Percentiles rank a stretch among this genome's conserved stretches.
phyloP scores from a whole-genome alignment of 768 basidiomycete genomes.

The Mycena maculata region DNA sequence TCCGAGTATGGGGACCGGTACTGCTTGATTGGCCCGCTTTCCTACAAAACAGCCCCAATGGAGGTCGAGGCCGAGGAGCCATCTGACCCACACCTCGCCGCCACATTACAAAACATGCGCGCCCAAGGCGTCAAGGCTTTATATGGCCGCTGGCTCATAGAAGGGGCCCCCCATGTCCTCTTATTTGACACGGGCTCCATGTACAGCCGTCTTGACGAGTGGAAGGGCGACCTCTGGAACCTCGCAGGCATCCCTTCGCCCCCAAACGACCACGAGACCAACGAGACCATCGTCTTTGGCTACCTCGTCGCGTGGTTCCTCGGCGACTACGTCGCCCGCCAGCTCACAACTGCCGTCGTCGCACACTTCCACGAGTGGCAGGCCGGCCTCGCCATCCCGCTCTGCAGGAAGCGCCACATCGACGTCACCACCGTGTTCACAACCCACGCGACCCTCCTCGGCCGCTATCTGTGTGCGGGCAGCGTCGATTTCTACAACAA shows the following conservation, averaged over 20 bases:
- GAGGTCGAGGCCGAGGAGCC: slow-evolving; percentile 97
- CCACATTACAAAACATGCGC: slow-evolving; percentile 84
- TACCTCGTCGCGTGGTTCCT: slow-evolving; percentile 99
- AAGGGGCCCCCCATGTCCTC: slow-evolving; percentile 94
- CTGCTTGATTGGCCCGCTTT: slow-evolving; percentile 96
- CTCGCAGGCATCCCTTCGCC: slow-evolving; percentile 97
- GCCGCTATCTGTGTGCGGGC: slow-evolving; percentile 98
- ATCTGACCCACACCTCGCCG: slow-evolving; percentile 79
- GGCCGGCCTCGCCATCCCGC: slow-evolving; percentile 93
- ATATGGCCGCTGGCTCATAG: slow-evolving; percentile 98
- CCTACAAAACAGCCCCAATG: slow-evolving; percentile 98
- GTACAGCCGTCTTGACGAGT: slow-evolving; percentile 92
- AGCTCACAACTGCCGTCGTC: slow-evolving; percentile 87
- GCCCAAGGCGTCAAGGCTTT: slow-evolving; percentile 92
- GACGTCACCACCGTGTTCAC: slow-evolving; percentile 99
- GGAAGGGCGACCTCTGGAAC: slow-evolving; percentile 99
- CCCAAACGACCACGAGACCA: slow-evolving; percentile 96
- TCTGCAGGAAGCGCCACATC: slow-evolving; percentile 95
- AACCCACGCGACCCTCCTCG: slow-evolving; percentile 97
- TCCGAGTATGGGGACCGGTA: slow-evolving; percentile 96
- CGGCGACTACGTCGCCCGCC: slow-evolving; percentile 91
- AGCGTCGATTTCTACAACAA: slow-evolving; percentile 99
- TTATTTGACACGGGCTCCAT: slow-evolving; percentile 95
- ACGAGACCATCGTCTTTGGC: slow-evolving; percentile 97
- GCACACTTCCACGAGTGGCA: slow-evolving; percentile 99